A percentile compares a stretch with the other conserved stretches of the same genome.
Evolutionary conservation across 257 asterid genomes (phyloP).

Genomic region (Verbena officinalis): DNA sequence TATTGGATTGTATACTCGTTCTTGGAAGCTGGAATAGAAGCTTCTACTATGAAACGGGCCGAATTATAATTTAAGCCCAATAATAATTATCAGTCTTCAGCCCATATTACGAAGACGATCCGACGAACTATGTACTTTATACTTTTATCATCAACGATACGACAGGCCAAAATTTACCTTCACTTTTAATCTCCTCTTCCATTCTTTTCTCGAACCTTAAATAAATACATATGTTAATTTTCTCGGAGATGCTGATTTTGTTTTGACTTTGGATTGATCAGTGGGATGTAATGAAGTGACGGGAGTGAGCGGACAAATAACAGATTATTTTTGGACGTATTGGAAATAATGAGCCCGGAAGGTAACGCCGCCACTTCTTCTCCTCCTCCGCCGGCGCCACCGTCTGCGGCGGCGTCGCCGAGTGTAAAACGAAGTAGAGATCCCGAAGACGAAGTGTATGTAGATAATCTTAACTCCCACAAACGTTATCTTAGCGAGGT

Average conservation of each 20-base stretch:
- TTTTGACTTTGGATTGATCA: neutral
- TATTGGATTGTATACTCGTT: no score
- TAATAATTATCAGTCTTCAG: neutral
- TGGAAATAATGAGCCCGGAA: conserved; percentile 54
- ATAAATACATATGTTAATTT: neutral
- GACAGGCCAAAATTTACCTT: neutral
- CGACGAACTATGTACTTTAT: neutral
- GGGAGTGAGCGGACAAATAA: conserved; percentile 11
- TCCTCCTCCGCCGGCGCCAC: conserved; percentile 42
- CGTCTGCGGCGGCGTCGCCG: conserved; percentile 41
- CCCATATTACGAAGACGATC: neutral
- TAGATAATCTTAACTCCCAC: conserved; percentile 90
- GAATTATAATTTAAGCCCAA: conserved; percentile 13
- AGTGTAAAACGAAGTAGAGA: conserved; percentile 76
- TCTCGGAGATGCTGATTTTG: neutral
- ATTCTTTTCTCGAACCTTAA: neutral
- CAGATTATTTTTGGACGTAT: neutral
- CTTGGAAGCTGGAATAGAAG: no score
- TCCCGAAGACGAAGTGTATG: conserved; percentile 91
- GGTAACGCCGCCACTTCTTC: conserved; percentile 41
- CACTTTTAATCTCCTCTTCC: neutral
- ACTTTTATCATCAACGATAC: conserved; percentile 13
- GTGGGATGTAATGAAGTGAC: conserved; percentile 27
- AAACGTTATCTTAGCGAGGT: conserved; percentile 99
- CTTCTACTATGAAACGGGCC: no score